Conservation (phyloP, 2,329 filamentous ascomycete genomes). For the Calonectria montana region DNA sequence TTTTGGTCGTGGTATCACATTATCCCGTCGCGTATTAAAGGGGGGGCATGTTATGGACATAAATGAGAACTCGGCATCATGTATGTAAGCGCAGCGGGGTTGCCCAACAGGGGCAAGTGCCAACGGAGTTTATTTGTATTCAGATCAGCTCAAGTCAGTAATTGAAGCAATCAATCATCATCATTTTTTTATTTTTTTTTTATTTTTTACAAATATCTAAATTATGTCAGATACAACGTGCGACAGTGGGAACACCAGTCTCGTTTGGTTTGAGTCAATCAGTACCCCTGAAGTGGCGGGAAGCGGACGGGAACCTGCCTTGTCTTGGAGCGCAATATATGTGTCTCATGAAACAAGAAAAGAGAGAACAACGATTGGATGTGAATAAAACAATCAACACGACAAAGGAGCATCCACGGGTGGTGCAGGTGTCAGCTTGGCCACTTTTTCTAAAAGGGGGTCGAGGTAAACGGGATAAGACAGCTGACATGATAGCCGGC, state of each 20-base stretch:
- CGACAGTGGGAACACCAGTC: not conserved
- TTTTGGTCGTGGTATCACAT: slow-evolving; percentile 2
- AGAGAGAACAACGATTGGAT: not conserved
- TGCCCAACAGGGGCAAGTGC: not conserved
- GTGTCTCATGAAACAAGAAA: not conserved
- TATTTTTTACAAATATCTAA: too few species aligned
- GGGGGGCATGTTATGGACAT: slow-evolving; percentile 1
- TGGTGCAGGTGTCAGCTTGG: not conserved
- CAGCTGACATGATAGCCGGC: not conserved
- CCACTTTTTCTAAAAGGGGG: not conserved
- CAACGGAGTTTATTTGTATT: slow-evolving; percentile 1
- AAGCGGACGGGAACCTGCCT: not conserved
- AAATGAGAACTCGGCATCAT: slow-evolving; percentile 7
- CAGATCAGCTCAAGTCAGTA: not conserved
- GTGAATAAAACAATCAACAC: too few species aligned
- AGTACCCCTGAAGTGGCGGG: not conserved
- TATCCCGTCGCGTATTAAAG: slow-evolving; percentile 10
- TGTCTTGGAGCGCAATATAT: not conserved
- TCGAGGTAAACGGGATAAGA: not conserved
- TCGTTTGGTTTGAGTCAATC: not conserved
- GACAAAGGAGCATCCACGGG: not conserved
- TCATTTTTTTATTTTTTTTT: not conserved
- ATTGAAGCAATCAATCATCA: not conserved
- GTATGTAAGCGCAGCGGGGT: slow-evolving; percentile 2
- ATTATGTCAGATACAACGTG: too few species aligned